phyloP scores from a whole-genome alignment of 345 rosid species.

The Punica granatum region DNA sequence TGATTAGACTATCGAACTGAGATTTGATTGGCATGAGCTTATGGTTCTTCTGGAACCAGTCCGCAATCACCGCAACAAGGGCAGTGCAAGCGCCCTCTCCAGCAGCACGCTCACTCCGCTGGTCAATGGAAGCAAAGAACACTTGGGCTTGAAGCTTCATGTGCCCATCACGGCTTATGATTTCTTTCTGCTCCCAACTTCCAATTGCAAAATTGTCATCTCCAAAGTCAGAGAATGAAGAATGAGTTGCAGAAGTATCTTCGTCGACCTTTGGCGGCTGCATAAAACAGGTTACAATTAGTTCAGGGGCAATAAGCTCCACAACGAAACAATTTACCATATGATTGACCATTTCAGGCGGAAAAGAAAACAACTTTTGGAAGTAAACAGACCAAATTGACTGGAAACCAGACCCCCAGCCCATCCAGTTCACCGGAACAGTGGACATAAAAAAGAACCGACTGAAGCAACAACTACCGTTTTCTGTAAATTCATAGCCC shows the following conservation, averaged over 20 bases:
- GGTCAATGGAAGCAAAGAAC: slow-evolving; percentile 91
- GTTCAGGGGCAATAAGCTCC: not conserved
- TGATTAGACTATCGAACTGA: slow-evolving; percentile 71
- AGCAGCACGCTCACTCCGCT: slow-evolving; percentile 79
- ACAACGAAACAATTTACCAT: not conserved
- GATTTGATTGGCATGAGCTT: slow-evolving; percentile 77
- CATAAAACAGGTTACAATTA: slow-evolving; percentile 16
- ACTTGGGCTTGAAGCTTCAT: slow-evolving; percentile 68
- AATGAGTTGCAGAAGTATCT: slow-evolving; percentile 40
- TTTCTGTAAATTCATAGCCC: not conserved
- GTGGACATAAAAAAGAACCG: too few relatives aligned
- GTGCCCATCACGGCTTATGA: slow-evolving; percentile 75
- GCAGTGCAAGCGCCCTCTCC: slow-evolving; percentile 96
- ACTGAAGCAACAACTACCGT: too few relatives aligned
- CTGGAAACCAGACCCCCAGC: not conserved
- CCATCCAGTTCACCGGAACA: not conserved
- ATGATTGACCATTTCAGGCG: not conserved
- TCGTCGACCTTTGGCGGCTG: slow-evolving; percentile 70
- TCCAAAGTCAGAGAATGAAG: slow-evolving; percentile 78
- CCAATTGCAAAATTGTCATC: slow-evolving; percentile 86
- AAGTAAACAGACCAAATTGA: not conserved
- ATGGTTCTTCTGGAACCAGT: slow-evolving; percentile 78
- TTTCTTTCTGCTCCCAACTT: slow-evolving; percentile 74
- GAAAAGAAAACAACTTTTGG: not conserved
- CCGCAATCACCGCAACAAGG: slow-evolving; percentile 79